Conservation (phyloP, 1,284 basidiomycete species). For the Ustilago loliicola region DNA sequence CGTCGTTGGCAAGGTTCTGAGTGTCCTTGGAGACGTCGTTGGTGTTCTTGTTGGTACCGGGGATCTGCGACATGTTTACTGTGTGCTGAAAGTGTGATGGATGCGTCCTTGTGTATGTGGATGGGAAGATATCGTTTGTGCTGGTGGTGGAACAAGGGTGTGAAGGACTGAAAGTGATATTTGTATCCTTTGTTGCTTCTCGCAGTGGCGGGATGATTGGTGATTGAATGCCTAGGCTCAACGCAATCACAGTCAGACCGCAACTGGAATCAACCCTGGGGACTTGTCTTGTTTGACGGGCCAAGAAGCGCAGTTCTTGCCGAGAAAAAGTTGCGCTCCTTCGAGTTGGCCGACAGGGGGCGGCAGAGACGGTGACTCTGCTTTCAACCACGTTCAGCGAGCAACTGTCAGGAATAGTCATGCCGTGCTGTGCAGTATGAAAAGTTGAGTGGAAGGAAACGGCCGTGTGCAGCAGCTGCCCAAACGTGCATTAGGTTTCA, state of each 20-base stretch:
- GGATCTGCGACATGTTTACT: slow-evolving; percentile 46
- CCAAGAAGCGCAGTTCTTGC: not conserved
- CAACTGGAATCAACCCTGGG: not conserved
- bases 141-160: not conserved
- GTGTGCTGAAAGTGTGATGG: not conserved
- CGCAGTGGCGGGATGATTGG: slow-evolving; percentile 3
- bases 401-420: not conserved
- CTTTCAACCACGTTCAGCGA: slow-evolving; percentile 12
- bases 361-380: not conserved
- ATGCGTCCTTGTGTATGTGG: not conserved
- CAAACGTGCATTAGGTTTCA: slow-evolving; percentile 14
- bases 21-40: slow-evolving; percentile 51
- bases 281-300: not conserved
- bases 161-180: slow-evolving; percentile 2
- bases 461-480: slow-evolving; percentile 9
- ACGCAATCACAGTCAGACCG: not conserved
- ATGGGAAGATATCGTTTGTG: not conserved
- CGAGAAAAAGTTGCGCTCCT: not conserved
- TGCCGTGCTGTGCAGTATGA: not conserved
- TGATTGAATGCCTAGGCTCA: not conserved
- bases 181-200: slow-evolving; percentile 7
- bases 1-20: slow-evolving; percentile 49
- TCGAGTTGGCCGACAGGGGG: slow-evolving; percentile 13
- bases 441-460: not conserved
- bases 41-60: slow-evolving; percentile 54